Evolutionary conservation across 1,284 basidiomycete species (phyloP).

Genomic region (Ceratobasidium papillatum): DNA sequence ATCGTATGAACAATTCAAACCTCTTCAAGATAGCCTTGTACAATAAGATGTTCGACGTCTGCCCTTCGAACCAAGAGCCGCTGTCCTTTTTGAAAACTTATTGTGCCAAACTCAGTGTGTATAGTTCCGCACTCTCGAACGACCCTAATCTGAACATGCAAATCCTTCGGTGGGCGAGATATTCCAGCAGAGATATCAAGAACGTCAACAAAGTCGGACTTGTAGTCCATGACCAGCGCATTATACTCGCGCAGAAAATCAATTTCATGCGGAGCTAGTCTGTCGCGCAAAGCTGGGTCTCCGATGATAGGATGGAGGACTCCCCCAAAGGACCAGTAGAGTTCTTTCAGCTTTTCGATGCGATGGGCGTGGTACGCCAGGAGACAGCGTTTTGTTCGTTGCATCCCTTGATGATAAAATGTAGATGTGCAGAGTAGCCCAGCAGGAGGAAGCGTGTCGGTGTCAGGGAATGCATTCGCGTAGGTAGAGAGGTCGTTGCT

Average conservation of each 20-base stretch:
- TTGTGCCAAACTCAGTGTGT: conserved; percentile 84
- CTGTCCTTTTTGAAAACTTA: conserved; percentile 89
- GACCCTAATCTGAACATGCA: conserved; percentile 81
- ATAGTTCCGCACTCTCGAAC: conserved; percentile 88
- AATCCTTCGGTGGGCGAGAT: conserved; percentile 78
- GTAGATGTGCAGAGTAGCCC: conserved; percentile 73
- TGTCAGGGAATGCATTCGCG: conserved; percentile 53
- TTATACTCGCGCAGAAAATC: conserved; percentile 90
- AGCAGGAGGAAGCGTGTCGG: conserved; percentile 53
- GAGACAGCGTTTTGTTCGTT: conserved; percentile 92
- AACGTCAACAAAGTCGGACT: conserved; percentile 85
- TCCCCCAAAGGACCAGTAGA: conserved; percentile 95
- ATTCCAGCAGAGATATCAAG: conserved; percentile 85
- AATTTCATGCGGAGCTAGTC: conserved; percentile 88
- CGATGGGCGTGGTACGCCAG: conserved; percentile 91
- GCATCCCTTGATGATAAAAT: conserved; percentile 86
- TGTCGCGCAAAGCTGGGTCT: conserved; percentile 75
- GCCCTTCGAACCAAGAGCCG: conserved; percentile 84
- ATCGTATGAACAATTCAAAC: conserved; percentile 46
- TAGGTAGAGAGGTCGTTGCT: conserved; percentile 66
- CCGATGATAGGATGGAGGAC: conserved; percentile 86
- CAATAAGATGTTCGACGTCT: conserved; percentile 90
- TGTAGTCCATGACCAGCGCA: conserved; percentile 81
- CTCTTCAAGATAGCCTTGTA: conserved; percentile 87
- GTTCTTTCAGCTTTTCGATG: conserved; percentile 79